A percentile compares a stretch with the other conserved stretches of the same genome.
phyloP scores from a whole-genome alignment of 2,329 filamentous ascomycete species.

The Elsinoe perseae region DNA sequence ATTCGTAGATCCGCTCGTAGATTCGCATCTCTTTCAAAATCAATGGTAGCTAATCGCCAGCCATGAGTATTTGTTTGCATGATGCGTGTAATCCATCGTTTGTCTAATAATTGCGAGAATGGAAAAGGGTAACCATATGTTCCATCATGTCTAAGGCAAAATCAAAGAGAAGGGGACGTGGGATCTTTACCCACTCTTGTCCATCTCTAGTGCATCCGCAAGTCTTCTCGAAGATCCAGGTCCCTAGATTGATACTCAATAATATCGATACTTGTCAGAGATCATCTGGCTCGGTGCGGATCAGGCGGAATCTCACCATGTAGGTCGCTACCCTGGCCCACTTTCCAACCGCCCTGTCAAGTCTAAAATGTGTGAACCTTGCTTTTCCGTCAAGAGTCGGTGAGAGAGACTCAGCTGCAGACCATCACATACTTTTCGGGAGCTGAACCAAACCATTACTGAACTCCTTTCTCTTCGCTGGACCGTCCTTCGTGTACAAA shows the following conservation, averaged over 20 bases:
- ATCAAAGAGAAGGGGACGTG: background rate
- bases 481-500: background rate
- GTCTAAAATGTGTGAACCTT: slow-evolving; percentile 7
- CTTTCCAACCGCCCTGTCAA: background rate
- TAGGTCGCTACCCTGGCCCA: background rate
- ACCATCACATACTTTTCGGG: background rate
- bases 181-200: background rate
- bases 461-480: background rate
- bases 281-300: background rate
- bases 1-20: background rate
- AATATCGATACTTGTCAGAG: background rate
- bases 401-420: background rate
- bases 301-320: background rate
- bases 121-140: background rate
- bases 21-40: too few species aligned
- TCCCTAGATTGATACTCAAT: background rate
- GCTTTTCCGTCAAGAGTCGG: slow-evolving; percentile 11
- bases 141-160: background rate
- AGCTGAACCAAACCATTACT: slow-evolving; percentile 1
- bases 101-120: background rate
- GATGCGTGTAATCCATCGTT: background rate
- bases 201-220: background rate
- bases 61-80: background rate
- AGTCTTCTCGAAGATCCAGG: background rate
- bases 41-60: too few species aligned